phyloP scores from a whole-genome alignment of 352 stramenopile genomes.

The Globisporangium polare region DNA sequence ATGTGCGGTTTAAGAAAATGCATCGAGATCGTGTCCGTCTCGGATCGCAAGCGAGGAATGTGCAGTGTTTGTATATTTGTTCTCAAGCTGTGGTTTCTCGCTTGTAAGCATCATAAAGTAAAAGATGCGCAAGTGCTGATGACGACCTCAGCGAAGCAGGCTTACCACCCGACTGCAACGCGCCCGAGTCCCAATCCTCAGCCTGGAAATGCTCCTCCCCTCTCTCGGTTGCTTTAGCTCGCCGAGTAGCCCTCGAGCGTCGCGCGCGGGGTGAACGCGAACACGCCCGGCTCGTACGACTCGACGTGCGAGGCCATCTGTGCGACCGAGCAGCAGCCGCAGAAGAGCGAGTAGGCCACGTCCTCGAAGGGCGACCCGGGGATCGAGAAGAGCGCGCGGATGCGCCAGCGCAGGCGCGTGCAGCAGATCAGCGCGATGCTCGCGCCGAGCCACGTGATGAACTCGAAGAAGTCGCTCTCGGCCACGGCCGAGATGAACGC shows the following conservation, averaged over 20 bases:
- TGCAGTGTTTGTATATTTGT: no score
- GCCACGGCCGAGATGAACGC: slow-evolving; percentile 31
- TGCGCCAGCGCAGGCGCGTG: slow-evolving; percentile 49
- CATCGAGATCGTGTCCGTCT: no score
- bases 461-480: slow-evolving; percentile 40
- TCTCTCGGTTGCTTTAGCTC: slow-evolving; percentile 24
- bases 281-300: slow-evolving; percentile 66
- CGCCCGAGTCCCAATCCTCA: not conserved
- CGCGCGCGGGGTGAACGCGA: slow-evolving; percentile 50
- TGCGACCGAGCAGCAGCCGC: slow-evolving; percentile 69
- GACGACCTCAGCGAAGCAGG: no score
- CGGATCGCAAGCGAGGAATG: no score
- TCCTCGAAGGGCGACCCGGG: slow-evolving; percentile 58
- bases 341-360: slow-evolving; percentile 41
- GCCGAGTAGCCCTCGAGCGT: slow-evolving; percentile 65
- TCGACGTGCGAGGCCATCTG: slow-evolving; percentile 81
- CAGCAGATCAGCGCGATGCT: slow-evolving; percentile 37
- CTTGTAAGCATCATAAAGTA: no score
- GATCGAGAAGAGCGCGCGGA: slow-evolving; percentile 61
- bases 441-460: slow-evolving; percentile 36
- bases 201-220: no score
- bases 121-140: no score
- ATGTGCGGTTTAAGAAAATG: no score
- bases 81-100: no score
- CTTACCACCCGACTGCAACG: not conserved